Conservation (phyloP, 257 asterid genomes). For the Gentiana dahurica region DNA sequence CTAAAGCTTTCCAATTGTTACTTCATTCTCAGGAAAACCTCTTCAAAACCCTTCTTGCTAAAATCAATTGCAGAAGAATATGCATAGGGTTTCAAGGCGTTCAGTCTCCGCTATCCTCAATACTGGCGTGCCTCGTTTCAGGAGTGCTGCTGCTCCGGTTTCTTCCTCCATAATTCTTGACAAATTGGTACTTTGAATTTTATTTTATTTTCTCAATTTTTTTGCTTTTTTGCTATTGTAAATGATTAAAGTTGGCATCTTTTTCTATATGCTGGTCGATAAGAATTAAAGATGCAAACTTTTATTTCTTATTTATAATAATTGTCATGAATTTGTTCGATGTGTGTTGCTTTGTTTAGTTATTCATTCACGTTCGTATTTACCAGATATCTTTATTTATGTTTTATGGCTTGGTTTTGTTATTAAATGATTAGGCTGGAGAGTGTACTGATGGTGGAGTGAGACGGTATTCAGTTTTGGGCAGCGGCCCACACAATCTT, state of each 20-base stretch:
- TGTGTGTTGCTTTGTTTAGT: background rate
- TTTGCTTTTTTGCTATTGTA: background rate
- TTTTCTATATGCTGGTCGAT: too few species aligned
- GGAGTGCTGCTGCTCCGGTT: constrained; percentile 30
- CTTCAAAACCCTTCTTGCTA: background rate
- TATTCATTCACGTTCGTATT: background rate
- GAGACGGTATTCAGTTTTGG: constrained; percentile 46
- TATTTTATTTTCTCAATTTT: background rate
- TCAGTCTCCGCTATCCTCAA: constrained; percentile 47
- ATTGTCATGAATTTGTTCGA: background rate
- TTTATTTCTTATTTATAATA: background rate
- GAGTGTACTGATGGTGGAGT: constrained; percentile 23
- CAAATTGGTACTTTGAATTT: constrained; percentile 21
- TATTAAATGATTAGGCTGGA: constrained; percentile 28
- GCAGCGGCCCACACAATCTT: constrained; percentile 17
- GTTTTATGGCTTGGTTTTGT: background rate
- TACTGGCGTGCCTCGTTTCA: constrained; percentile 28
- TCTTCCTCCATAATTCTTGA: constrained; percentile 27
- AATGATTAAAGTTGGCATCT: background rate
- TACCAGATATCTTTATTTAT: background rate
- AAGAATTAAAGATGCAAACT: background rate
- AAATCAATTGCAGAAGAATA: constrained; percentile 6
- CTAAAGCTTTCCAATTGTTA: too few species aligned
- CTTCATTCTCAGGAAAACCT: background rate
- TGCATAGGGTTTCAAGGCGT: constrained; percentile 65